These are phyloP conservation scores for Lactarius pseudohatsudake DNA, from an alignment of 768 basidiomycete species.

Conservation along the genomic window DNA sequence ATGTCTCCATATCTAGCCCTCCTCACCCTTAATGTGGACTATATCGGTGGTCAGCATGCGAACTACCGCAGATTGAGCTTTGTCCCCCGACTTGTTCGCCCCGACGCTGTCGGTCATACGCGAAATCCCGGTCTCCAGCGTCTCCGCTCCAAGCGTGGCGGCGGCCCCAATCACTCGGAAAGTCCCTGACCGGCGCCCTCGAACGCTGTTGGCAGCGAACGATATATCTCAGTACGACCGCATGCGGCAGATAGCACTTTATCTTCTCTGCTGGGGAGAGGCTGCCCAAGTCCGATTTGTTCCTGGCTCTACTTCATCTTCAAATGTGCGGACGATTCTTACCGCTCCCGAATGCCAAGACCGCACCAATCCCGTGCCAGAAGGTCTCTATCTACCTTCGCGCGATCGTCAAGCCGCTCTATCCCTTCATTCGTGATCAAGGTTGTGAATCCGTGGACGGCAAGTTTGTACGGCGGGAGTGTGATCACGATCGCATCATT, in stretches of 20 bases:
- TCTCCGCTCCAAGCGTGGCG: slow-evolving; percentile 60
- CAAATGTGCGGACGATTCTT: slow-evolving; percentile 99
- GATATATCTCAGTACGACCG: slow-evolving; percentile 99
- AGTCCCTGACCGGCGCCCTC: slow-evolving; percentile 77
- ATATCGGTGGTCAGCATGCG: slow-evolving; percentile 96
- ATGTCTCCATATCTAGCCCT: slow-evolving; percentile 97
- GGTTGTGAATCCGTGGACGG: slow-evolving; percentile 96
- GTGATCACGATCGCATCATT: slow-evolving; percentile 91
- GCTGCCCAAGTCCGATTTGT: slow-evolving; percentile 96
- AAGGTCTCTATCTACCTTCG: slow-evolving; percentile 95
- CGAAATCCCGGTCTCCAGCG: slow-evolving; percentile 90
- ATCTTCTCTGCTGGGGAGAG: slow-evolving; percentile 96
- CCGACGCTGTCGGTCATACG: slow-evolving; percentile 90
- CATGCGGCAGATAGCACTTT: slow-evolving; percentile 92
- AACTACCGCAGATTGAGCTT: slow-evolving; percentile 99
- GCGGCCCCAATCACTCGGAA: slow-evolving; percentile 55
- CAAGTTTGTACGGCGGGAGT: slow-evolving; percentile 90
- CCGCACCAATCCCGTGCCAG: slow-evolving; percentile 86
- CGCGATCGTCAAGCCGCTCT: slow-evolving; percentile 88
- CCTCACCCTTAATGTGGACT: slow-evolving; percentile 94
- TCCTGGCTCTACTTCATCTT: slow-evolving; percentile 99
- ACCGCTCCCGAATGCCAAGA: slow-evolving; percentile 99
- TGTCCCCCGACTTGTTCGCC: slow-evolving; percentile 97
- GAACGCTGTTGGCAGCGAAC: slow-evolving; percentile 96
- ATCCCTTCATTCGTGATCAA: slow-evolving; percentile 95